Conservation (phyloP, 2,329 filamentous ascomycete genomes). For the Exutisphaerella laricina region DNA sequence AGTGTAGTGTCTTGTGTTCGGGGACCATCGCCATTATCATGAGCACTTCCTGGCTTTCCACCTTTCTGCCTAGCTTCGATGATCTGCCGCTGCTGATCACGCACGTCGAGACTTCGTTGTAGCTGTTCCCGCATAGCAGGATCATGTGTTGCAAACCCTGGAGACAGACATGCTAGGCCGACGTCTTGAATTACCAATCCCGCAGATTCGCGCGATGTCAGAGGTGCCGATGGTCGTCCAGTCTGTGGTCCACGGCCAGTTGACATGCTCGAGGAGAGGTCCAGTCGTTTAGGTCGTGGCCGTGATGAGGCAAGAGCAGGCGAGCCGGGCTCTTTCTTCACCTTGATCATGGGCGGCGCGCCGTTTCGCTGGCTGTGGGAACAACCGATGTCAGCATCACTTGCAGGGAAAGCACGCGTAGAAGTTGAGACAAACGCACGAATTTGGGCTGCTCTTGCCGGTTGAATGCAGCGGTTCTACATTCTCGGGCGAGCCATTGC, state of each 20-base stretch:
- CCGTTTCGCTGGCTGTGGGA: slow-evolving; percentile 48
- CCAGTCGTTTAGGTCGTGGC: slow-evolving; percentile 70
- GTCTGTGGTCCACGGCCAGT: slow-evolving; percentile 37
- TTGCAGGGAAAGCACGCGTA: slow-evolving; percentile 11
- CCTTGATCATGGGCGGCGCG: slow-evolving; percentile 70
- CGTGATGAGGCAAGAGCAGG: slow-evolving; percentile 69
- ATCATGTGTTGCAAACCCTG: slow-evolving; percentile 92
- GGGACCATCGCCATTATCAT: slow-evolving; percentile 28
- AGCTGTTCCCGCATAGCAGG: slow-evolving; percentile 95
- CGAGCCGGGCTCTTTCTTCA: slow-evolving; percentile 93
- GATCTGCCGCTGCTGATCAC: slow-evolving; percentile 89
- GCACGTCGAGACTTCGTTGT: slow-evolving; percentile 85
- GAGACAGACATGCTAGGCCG: slow-evolving; percentile 87
- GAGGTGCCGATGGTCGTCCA: slow-evolving; percentile 58
- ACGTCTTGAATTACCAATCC: slow-evolving; percentile 83
- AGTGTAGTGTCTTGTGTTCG: slow-evolving; percentile 37
- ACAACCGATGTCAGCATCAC: slow-evolving; percentile 23
- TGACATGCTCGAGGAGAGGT: slow-evolving; percentile 57
- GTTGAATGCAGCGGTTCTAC: slow-evolving; percentile 32
- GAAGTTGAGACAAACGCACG: slow-evolving; percentile 33
- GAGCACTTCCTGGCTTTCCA: slow-evolving; percentile 51
- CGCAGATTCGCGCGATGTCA: slow-evolving; percentile 69
- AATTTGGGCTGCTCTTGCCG: slow-evolving; percentile 51
- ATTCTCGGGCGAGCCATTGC: slow-evolving; percentile 33
- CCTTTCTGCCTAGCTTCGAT: slow-evolving; percentile 92